Percentiles rank a stretch among this genome's conserved stretches.
Conservation (phyloP, 106 monocot species). For the Dioscorea dumetorum region DNA sequence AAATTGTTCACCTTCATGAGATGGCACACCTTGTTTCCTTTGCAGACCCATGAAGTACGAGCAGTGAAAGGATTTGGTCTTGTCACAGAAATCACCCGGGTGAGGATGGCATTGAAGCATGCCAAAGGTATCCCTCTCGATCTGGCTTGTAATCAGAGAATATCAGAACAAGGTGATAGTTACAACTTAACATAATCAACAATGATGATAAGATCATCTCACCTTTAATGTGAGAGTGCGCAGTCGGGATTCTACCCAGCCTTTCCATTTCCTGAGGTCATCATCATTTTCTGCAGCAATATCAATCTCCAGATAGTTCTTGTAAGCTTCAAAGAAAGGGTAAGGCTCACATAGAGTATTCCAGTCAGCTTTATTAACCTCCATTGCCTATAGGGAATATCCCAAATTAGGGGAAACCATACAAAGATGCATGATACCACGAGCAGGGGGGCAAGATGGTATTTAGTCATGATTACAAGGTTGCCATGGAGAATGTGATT, state of each 20-base stretch:
- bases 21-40: slow-evolving; percentile 56
- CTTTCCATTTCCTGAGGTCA: slow-evolving; percentile 89
- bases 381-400: slow-evolving; percentile 47
- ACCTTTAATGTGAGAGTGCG: slow-evolving; percentile 83
- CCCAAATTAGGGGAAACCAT: background rate
- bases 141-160: slow-evolving; percentile 29
- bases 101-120: slow-evolving; percentile 91
- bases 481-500: no score
- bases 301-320: slow-evolving; percentile 79
- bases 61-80: slow-evolving; percentile 36
- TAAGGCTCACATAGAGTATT: slow-evolving; percentile 62
- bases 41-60: slow-evolving; percentile 86
- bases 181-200: background rate
- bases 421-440: no score
- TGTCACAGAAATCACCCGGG: slow-evolving; percentile 74
- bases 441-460: no score
- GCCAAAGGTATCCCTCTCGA: slow-evolving; percentile 69
- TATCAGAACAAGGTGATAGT: background rate
- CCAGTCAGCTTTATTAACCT: slow-evolving; percentile 74
- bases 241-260: slow-evolving; percentile 96
- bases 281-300: slow-evolving; percentile 78
- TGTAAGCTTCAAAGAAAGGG: slow-evolving; percentile 91
- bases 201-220: background rate
- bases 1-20: slow-evolving; percentile 69
- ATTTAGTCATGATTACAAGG: no score